Percentiles rank a stretch among this genome's conserved stretches.
Conservation (phyloP, 805 yeast genomes). For the Schwanniomyces occidentalis region DNA sequence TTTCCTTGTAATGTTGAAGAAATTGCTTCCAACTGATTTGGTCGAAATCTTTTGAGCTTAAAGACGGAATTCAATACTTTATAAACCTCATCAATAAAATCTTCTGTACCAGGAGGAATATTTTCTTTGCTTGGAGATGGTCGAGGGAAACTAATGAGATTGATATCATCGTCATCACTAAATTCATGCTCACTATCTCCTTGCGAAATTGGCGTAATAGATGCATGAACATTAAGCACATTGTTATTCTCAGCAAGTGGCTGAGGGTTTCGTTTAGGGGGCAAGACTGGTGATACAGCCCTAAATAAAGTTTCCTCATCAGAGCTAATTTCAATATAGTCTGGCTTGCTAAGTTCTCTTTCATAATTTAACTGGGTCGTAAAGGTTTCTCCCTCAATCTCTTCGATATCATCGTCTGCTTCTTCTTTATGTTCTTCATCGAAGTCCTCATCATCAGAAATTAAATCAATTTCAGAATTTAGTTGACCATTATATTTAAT, state of each 20-base stretch:
- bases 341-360: slow-evolving; percentile 29
- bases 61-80: slow-evolving; percentile 58
- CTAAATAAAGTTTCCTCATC: slow-evolving; percentile 14
- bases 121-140: slow-evolving; percentile 18
- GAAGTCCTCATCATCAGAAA: too few species aligned
- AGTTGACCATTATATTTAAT: slow-evolving; percentile 19
- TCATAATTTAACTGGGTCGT: slow-evolving; percentile 44
- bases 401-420: slow-evolving; percentile 18
- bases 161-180: slow-evolving; percentile 36
- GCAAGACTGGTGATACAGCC: background rate
- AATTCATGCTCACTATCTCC: slow-evolving; percentile 22
- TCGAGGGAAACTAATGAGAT: slow-evolving; percentile 17
- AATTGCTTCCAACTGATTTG: slow-evolving; percentile 85
- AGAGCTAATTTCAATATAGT: slow-evolving; percentile 38
- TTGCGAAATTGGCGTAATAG: slow-evolving; percentile 4
- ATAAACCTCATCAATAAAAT: slow-evolving; percentile 73
- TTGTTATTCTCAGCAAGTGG: slow-evolving; percentile 2
- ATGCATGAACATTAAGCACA: slow-evolving; percentile 5
- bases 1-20: slow-evolving; percentile 71
- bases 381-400: slow-evolving; percentile 19
- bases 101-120: slow-evolving; percentile 33
- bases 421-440: too few species aligned
- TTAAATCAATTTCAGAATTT: slow-evolving; percentile 9
- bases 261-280: slow-evolving; percentile 1
- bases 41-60: slow-evolving; percentile 65